These are phyloP conservation scores for Coniochaeta sp. DNA, from an alignment of 2,329 filamentous ascomycete genomes.

Conservation along the genomic window DNA sequence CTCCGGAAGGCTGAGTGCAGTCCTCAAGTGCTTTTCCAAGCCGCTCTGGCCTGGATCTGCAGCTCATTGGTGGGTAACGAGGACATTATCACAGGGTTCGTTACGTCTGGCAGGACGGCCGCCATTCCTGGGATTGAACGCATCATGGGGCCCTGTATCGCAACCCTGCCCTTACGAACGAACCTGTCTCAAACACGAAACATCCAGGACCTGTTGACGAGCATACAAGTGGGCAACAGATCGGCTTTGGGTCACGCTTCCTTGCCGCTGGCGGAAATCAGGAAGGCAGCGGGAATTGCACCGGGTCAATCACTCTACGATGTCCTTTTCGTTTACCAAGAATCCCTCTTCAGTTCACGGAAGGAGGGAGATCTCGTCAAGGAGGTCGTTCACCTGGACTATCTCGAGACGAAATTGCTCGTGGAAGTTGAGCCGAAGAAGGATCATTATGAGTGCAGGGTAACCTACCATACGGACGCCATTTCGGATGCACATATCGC, in stretches of 20 bases:
- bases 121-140: constrained; percentile 63
- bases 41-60: constrained; percentile 61
- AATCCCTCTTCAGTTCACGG: constrained; percentile 46
- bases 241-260: constrained; percentile 56
- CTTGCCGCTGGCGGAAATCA: constrained; percentile 64
- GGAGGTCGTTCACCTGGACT: constrained; percentile 58
- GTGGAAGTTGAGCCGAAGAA: constrained; percentile 65
- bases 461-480: constrained; percentile 38
- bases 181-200: constrained; percentile 44
- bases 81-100: constrained; percentile 69
- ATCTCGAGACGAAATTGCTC: constrained; percentile 68
- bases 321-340: constrained; percentile 77
- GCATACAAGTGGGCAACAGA: constrained; percentile 59
- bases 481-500: constrained; percentile 50
- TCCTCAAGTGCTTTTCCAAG: constrained; percentile 69
- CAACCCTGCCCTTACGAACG: constrained; percentile 64
- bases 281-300: constrained; percentile 47
- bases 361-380: constrained; percentile 28
- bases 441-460: constrained; percentile 31
- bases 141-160: constrained; percentile 73
- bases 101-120: constrained; percentile 76
- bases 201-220: constrained; percentile 53
- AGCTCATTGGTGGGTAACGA: constrained; percentile 53
- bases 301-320: constrained; percentile 62
- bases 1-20: constrained; percentile 42